Conservation (phyloP, 352 stramenopile species). For the Blastocystis sp. region DNA sequence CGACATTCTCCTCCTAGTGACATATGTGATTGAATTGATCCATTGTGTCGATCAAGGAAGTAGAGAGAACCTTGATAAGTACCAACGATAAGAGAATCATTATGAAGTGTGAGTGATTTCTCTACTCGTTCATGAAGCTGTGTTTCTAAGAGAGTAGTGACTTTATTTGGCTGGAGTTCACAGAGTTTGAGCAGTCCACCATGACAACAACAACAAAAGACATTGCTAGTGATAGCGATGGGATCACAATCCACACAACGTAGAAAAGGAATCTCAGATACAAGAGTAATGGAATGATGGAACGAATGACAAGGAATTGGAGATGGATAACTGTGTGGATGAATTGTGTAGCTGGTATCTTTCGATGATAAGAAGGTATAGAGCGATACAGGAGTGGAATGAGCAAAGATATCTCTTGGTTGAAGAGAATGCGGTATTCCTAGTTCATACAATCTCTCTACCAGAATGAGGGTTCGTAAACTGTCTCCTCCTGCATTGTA, state of each 20-base stretch:
- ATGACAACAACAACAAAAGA: not conserved
- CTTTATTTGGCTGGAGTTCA: not conserved
- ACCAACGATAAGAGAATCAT: not conserved
- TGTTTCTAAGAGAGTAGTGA: not conserved
- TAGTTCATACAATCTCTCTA: not conserved
- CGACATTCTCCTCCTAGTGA: not conserved
- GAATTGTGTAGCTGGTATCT: too few species aligned
- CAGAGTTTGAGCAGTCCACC: not conserved
- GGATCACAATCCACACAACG: not conserved
- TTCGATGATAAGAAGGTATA: not conserved
- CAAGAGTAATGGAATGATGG: not conserved
- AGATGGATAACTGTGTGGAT: too few species aligned
- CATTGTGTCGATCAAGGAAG: not conserved
- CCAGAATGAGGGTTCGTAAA: not conserved
- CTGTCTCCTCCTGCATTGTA: not conserved
- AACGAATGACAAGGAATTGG: too few species aligned
- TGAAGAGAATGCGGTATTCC: not conserved
- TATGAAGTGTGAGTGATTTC: not conserved
- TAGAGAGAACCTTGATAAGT: not conserved
- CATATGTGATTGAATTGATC: not conserved
- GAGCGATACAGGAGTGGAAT: not conserved
- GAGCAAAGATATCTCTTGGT: not conserved
- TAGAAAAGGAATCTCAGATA: not conserved
- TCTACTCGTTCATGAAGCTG: not conserved
- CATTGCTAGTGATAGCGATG: not conserved